Conservation (phyloP, 495 filamentous ascomycete species). For the Penicillium lagena region DNA sequence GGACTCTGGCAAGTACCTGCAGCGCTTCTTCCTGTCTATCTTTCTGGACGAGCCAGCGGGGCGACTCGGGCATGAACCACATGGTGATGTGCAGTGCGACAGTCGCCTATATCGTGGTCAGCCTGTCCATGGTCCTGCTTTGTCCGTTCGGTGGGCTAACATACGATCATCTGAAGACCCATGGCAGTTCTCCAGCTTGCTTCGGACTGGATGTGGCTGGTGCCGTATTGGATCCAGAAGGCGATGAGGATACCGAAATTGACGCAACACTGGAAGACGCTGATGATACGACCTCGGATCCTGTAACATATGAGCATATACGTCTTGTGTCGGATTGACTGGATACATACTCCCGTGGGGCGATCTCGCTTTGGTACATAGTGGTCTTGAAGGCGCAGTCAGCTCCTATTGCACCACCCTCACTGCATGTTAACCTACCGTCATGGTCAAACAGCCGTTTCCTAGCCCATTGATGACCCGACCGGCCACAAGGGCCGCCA, state of each 20-base stretch:
- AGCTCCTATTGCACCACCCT: no score
- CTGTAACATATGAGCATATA: neutral
- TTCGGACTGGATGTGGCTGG: conserved; percentile 5
- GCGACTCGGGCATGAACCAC: conserved; percentile 33
- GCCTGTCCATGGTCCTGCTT: no score
- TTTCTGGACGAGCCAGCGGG: conserved; percentile 36
- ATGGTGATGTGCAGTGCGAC: conserved; percentile 12
- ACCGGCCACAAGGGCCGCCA: conserved; percentile 10
- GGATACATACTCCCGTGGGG: conserved; percentile 10
- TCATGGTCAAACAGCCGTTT: conserved; percentile 20
- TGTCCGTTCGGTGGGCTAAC: no score
- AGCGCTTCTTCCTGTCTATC: conserved; percentile 30
- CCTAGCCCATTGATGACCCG: conserved; percentile 18
- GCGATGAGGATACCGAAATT: conserved; percentile 12
- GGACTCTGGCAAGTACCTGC: conserved; percentile 27
- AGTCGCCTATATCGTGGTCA: neutral
- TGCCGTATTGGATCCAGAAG: conserved; percentile 19
- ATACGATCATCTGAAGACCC: conserved; percentile 12
- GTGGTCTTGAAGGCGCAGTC: conserved; percentile 3
- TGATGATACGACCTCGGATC: conserved; percentile 12
- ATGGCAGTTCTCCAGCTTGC: conserved; percentile 13
- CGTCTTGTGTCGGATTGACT: no score
- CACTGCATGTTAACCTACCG: neutral
- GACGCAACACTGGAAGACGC: conserved; percentile 12
- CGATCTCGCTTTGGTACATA: conserved; percentile 18